A percentile compares a stretch with the other conserved stretches of the same genome.
These are phyloP conservation scores for Dothidotthia symphoricarpi DNA, from an alignment of 2,329 filamentous ascomycete genomes.

Conservation along the genomic window DNA sequence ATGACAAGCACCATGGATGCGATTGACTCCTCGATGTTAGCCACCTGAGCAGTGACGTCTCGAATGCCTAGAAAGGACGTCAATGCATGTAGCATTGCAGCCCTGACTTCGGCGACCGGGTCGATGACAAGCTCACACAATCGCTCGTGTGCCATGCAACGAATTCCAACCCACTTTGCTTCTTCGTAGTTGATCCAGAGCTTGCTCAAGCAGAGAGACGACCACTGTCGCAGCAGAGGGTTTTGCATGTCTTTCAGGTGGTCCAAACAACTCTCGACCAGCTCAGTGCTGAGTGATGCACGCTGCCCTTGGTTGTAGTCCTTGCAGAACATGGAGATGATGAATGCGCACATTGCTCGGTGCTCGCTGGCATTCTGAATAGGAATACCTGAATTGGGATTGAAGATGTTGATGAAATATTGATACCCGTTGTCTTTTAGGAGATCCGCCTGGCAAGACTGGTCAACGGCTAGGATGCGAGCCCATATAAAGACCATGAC, in stretches of 20 bases:
- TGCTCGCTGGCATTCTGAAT: constrained; percentile 89
- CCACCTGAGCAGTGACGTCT: constrained; percentile 86
- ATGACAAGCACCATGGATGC: constrained; percentile 87
- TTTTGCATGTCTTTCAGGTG: constrained; percentile 86
- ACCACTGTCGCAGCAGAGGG: constrained; percentile 88
- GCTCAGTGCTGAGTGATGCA: constrained; percentile 84
- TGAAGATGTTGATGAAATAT: constrained; percentile 92
- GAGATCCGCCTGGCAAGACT: constrained; percentile 87
- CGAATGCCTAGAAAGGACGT: constrained; percentile 93
- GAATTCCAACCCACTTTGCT: constrained; percentile 93
- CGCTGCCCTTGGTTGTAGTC: constrained; percentile 88
- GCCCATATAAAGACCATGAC: constrained; percentile 99
- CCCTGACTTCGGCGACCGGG: constrained; percentile 85
- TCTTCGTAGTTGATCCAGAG: constrained; percentile 88
- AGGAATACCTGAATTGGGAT: constrained; percentile 75
- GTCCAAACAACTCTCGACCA: constrained; percentile 81
- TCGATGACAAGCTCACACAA: constrained; percentile 80
- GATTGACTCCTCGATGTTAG: constrained; percentile 84
- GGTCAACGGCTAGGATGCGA: constrained; percentile 88
- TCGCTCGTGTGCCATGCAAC: constrained; percentile 78
- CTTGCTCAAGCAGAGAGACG: constrained; percentile 91
- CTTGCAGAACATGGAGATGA: constrained; percentile 95
- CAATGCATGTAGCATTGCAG: constrained; percentile 89
- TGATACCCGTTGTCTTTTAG: constrained; percentile 96
- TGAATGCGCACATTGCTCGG: constrained; percentile 98